phyloP scores from a whole-genome alignment of 306 rosid genomes.

The Quercus parvula region DNA sequence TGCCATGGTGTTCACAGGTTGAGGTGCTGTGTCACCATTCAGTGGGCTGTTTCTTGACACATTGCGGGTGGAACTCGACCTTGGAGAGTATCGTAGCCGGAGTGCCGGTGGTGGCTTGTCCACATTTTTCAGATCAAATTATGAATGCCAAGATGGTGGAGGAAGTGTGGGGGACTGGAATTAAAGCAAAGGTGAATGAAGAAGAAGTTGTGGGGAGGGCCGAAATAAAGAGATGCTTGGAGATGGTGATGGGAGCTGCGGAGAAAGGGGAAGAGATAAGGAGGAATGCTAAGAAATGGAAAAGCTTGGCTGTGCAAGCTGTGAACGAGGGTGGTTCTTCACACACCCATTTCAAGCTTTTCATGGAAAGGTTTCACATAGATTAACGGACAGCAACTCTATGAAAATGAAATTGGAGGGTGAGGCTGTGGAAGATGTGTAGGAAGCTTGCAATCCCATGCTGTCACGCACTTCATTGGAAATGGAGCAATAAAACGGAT shows the following conservation, averaged over 20 bases:
- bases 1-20: constrained; percentile 54
- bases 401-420: too few relatives aligned
- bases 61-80: constrained; percentile 63
- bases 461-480: too few relatives aligned
- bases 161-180: constrained; percentile 50
- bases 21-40: constrained; percentile 53
- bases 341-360: constrained; percentile 1
- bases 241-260: constrained; percentile 36
- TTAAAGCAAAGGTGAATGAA: constrained; percentile 27
- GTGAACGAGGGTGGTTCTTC: constrained; percentile 40
- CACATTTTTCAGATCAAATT: constrained; percentile 51
- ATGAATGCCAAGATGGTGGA: constrained; percentile 50
- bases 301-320: constrained; percentile 32
- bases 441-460: too few relatives aligned
- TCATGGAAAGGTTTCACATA: background rate
- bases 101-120: constrained; percentile 50
- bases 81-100: constrained; percentile 45
- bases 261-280: constrained; percentile 31
- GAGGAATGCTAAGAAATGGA: constrained; percentile 39
- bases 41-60: constrained; percentile 51
- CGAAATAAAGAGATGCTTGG: constrained; percentile 48
- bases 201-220: constrained; percentile 32
- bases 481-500: too few relatives aligned
- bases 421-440: too few relatives aligned
- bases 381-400: background rate